These are phyloP conservation scores for Corylus americana DNA, from an alignment of 306 rosid genomes.

Conservation along the genomic window DNA sequence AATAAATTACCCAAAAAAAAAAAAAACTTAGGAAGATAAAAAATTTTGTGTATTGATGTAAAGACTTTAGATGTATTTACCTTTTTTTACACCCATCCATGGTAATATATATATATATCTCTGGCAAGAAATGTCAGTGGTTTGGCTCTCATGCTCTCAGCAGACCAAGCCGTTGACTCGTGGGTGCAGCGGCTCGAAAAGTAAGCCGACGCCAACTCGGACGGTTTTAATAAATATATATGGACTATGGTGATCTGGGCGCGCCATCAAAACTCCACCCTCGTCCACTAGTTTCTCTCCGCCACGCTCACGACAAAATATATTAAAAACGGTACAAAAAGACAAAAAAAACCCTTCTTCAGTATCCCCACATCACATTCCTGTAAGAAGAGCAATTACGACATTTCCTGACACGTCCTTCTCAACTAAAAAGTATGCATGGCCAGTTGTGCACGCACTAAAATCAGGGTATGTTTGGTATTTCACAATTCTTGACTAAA, in stretches of 20 bases:
- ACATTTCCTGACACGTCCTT: background rate
- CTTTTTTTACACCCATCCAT: too few species aligned
- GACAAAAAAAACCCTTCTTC: background rate
- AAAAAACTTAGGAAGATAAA: too few species aligned
- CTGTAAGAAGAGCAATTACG: conserved; percentile 4
- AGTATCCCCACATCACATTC: too few species aligned
- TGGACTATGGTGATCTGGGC: background rate
- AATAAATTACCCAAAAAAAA: too few species aligned
- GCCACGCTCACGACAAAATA: background rate
- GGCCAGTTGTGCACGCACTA: background rate
- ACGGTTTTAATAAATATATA: background rate
- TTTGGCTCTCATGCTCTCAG: background rate
- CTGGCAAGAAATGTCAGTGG: conserved; percentile 2
- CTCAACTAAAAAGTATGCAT: conserved; percentile 26
- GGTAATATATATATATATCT: background rate
- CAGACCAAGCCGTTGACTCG: background rate
- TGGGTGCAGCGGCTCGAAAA: too few species aligned
- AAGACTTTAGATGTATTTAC: too few species aligned
- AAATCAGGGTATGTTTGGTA: conserved; percentile 21
- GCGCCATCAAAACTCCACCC: background rate
- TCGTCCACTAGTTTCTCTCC: conserved; percentile 17
- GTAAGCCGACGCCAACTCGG: conserved; percentile 14
- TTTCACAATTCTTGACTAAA: background rate
- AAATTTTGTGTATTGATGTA: too few species aligned
- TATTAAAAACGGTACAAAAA: background rate